These are phyloP conservation scores for Silene noctiflora DNA, from an alignment of 179 eudicot species.

Conservation along the genomic window DNA sequence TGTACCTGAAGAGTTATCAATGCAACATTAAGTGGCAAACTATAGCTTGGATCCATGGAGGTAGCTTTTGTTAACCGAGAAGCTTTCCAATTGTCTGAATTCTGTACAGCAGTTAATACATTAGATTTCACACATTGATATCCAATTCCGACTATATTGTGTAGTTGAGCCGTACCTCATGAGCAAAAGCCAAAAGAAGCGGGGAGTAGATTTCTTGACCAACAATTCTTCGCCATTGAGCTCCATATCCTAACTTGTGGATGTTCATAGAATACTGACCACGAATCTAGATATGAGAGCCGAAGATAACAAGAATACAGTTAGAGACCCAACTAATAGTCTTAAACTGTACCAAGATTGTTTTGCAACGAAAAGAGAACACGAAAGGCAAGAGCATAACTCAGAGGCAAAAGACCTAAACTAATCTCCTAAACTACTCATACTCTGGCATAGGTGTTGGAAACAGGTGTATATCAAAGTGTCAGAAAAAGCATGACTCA, in stretches of 20 bases:
- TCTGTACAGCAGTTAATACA: conserved; percentile 35
- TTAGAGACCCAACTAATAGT: too few species aligned
- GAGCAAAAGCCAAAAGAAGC: conserved; percentile 69
- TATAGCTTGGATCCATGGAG: conserved; percentile 66
- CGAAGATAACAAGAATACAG: not conserved
- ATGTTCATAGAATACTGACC: conserved; percentile 74
- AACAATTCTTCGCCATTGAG: conserved; percentile 76
- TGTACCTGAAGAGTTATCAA: conserved; percentile 78
- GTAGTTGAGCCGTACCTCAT: conserved; percentile 47
- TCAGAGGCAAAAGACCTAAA: too few species aligned
- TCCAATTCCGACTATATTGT: not conserved
- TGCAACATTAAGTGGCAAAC: conserved; percentile 79
- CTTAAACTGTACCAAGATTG: too few species aligned
- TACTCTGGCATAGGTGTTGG: too few species aligned
- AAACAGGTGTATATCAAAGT: too few species aligned
- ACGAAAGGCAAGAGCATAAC: too few species aligned
- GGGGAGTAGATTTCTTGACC: conserved; percentile 94
- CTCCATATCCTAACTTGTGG: conserved; percentile 58
- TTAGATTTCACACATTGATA: not conserved
- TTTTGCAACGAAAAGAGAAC: too few species aligned
- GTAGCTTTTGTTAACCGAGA: conserved; percentile 45
- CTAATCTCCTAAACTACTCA: too few species aligned
- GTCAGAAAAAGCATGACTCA: too few species aligned
- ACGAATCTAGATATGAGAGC: conserved; percentile 46
- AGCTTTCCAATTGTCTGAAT: conserved; percentile 55